Evolutionary conservation across 441 rosid species (phyloP).

Genomic region (Arabidopsis hybrid): DNA sequence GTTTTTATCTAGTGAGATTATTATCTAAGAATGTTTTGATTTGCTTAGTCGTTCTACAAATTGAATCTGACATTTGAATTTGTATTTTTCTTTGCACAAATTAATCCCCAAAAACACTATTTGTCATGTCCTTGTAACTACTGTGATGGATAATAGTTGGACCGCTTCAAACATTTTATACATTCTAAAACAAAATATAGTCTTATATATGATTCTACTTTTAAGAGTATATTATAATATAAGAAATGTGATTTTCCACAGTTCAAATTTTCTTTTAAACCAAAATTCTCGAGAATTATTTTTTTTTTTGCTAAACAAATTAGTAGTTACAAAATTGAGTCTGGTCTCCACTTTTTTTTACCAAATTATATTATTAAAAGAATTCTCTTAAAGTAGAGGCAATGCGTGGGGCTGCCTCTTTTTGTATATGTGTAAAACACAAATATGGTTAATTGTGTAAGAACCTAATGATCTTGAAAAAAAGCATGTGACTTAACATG

Average conservation of each 20-base stretch:
- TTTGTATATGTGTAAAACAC: conserved; percentile 13
- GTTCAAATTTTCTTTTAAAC: neutral
- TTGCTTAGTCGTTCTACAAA: neutral
- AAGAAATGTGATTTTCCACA: neutral
- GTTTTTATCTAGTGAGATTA: no score
- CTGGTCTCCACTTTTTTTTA: neutral
- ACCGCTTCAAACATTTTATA: neutral
- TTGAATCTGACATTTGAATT: conserved; percentile 17
- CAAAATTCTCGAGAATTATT: neutral
- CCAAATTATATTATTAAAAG: neutral
- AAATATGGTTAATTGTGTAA: conserved; percentile 6
- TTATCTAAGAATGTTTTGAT: no score
- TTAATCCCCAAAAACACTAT: conserved; percentile 9
- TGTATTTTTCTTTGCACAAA: conserved; percentile 2
- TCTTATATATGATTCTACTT: neutral
- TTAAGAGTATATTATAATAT: neutral
- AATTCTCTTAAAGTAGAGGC: neutral
- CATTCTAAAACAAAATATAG: no score
- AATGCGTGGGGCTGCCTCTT: neutral
- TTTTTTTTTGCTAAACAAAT: neutral
- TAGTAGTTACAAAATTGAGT: neutral
- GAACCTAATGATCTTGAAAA: conserved; percentile 13
- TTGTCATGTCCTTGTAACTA: neutral
- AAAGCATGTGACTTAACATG: conserved; percentile 28
- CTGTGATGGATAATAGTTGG: conserved; percentile 1